Percentiles rank a stretch among this genome's conserved stretches.
Evolutionary conservation across 2,329 filamentous ascomycete genomes (phyloP).

Genomic region (Colletotrichum sp.): DNA sequence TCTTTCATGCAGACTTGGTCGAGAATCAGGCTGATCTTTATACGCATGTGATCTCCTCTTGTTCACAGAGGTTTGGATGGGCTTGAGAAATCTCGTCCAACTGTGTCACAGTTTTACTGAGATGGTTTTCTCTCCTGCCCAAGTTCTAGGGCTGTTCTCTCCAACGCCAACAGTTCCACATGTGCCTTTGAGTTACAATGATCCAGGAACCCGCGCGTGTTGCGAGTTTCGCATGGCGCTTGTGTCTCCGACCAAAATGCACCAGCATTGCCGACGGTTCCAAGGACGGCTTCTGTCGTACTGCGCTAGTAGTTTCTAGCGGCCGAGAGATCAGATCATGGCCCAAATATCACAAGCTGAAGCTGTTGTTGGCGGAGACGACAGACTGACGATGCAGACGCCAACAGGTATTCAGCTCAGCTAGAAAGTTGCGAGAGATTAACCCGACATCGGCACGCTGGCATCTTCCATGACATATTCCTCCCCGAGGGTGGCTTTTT

Average conservation of each 20-base stretch:
- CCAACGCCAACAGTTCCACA: background rate
- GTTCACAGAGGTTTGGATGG: background rate
- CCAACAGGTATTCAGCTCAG: background rate
- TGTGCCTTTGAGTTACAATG: background rate
- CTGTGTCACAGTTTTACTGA: background rate
- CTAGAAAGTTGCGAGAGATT: background rate
- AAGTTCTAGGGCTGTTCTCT: background rate
- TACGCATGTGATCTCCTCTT: background rate
- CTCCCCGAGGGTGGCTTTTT: background rate
- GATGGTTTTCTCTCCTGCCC: rapidly evolving
- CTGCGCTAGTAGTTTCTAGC: background rate
- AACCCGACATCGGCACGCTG: background rate
- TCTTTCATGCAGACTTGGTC: rapidly evolving
- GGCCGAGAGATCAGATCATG: background rate
- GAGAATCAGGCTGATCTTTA: background rate
- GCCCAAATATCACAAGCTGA: background rate
- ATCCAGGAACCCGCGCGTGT: background rate
- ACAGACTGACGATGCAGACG: background rate
- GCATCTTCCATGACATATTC: background rate
- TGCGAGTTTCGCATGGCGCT: background rate
- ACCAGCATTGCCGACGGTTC: background rate
- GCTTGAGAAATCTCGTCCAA: background rate
- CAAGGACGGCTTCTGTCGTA: background rate
- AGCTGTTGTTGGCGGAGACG: background rate
- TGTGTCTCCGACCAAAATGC: background rate